These are phyloP conservation scores for Globisporangium solare DNA, from an alignment of 352 stramenopile species.

Conservation along the genomic window DNA sequence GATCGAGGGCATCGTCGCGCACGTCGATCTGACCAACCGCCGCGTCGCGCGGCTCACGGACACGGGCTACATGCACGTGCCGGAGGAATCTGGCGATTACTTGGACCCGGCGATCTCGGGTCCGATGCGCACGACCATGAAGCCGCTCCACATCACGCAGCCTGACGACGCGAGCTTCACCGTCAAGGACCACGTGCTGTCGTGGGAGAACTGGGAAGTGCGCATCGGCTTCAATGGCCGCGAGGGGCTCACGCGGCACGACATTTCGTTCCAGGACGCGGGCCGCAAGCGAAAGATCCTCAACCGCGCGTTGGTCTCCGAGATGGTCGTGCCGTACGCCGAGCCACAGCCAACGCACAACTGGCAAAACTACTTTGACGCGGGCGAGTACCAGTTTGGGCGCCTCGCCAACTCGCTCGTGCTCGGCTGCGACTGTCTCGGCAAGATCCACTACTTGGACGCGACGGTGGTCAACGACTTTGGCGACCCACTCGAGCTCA, in stretches of 20 bases:
- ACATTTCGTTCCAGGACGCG: constrained; percentile 50
- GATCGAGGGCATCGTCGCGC: constrained; percentile 39
- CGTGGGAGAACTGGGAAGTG: constrained; percentile 81
- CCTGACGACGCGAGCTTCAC: constrained; percentile 69
- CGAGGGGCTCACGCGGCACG: constrained; percentile 73
- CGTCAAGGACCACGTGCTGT: constrained; percentile 60
- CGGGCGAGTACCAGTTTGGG: constrained; percentile 75
- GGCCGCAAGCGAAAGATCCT: constrained; percentile 43
- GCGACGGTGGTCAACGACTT: constrained; percentile 51
- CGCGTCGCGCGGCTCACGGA: constrained; percentile 34
- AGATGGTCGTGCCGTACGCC: constrained; percentile 87
- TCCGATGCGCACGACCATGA: constrained; percentile 40
- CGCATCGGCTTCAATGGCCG: constrained; percentile 79
- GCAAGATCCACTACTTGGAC: constrained; percentile 83
- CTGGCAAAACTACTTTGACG: constrained; percentile 86
- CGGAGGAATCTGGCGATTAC: constrained; percentile 40
- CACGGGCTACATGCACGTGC: constrained; percentile 42
- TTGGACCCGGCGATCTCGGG: constrained; percentile 31
- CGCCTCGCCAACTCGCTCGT: constrained; percentile 74
- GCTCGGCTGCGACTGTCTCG: constrained; percentile 81
- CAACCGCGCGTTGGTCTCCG: constrained; percentile 63
- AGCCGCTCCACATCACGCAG: constrained; percentile 70
- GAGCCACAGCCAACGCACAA: constrained; percentile 64
- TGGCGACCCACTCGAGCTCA: constrained; percentile 43
- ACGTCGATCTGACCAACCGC: constrained; percentile 40